These are phyloP conservation scores for Plectosphaerella sp. DNA, from an alignment of 2,329 filamentous ascomycete species.

Conservation along the genomic window DNA sequence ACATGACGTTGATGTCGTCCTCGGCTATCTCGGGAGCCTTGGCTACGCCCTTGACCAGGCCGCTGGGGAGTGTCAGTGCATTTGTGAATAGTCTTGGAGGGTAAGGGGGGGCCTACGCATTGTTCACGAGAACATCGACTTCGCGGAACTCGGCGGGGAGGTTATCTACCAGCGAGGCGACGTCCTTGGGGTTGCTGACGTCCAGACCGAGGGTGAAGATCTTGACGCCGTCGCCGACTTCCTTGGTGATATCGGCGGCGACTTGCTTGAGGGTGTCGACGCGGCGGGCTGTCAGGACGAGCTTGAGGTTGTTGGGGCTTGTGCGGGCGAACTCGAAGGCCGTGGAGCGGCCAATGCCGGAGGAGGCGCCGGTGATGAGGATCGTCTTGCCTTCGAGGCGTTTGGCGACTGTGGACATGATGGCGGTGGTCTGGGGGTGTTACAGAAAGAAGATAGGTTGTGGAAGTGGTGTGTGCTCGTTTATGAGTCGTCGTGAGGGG, in stretches of 20 bases:
- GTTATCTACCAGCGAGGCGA: slow-evolving; percentile 65
- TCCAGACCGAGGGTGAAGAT: slow-evolving; percentile 81
- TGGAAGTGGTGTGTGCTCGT: not conserved
- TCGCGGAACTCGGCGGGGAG: slow-evolving; percentile 79
- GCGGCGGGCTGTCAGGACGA: slow-evolving; percentile 86
- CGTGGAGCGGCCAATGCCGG: slow-evolving; percentile 83
- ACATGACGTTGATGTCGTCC: slow-evolving; percentile 83
- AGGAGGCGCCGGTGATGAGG: slow-evolving; percentile 86
- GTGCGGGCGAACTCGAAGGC: slow-evolving; percentile 94
- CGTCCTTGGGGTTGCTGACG: slow-evolving; percentile 73
- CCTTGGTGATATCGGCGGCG: slow-evolving; percentile 68
- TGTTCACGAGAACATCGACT: slow-evolving; percentile 90
- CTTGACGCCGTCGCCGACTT: slow-evolving; percentile 76
- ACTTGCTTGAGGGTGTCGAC: slow-evolving; percentile 73
- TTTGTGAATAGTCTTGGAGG: too few relatives aligned
- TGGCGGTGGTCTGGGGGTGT: not conserved
- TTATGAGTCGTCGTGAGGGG: too few relatives aligned
- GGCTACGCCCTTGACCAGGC: slow-evolving; percentile 84
- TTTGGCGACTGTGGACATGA: slow-evolving; percentile 61
- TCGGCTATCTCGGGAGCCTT: slow-evolving; percentile 77
- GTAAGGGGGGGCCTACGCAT: slow-evolving; percentile 46
- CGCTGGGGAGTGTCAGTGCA: slow-evolving; percentile 44
- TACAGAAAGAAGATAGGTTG: not conserved
- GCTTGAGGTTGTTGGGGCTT: slow-evolving; percentile 70
- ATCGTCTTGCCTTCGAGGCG: slow-evolving; percentile 92